Base-by-base conservation (phyloP, 371 early-diverging fungal genomes). In the Rhizopus sp. region DNA sequence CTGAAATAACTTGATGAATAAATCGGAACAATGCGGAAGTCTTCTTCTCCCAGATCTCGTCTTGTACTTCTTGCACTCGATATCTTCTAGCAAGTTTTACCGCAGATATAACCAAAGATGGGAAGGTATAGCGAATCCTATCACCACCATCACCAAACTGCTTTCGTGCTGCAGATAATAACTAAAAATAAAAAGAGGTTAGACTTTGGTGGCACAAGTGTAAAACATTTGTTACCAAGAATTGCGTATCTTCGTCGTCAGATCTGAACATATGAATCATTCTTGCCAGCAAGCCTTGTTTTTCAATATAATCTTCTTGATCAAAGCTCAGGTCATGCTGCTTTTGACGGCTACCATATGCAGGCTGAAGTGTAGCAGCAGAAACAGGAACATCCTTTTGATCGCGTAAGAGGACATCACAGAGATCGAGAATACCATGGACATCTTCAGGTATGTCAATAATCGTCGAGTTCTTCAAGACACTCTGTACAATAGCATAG, bases 101-200 rank as follows among this genome's bases (percentile, higher is more conserved):
- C 33, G 88, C 84, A 8, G 84, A 83, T 37, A 82, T 72, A 39
- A 91, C 78, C 16, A 97, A 70, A 6, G 96, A 82, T 6, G 96
- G 95, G 64, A 93, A 88, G 30, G 95, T 93, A 61, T 89, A 93
- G 46, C 86, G 81, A 52, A 94, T 86, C 37, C 94, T 85, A 55
- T 89, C 88, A 6, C 93, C 95, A 39, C 94, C 93, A 60, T 91
- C 88, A 1, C 83, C 82, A 49, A 96, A 84, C 57, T 91, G 88
- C 53, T 90, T 88, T 40, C 91, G 78, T 7, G 89, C 90, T 5
- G 89, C 80, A 9, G 87, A 83, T 45, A 95, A 72, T 30, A 94
- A 81, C 78, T 87, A 67, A 30, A 33, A 6, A 40, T 3, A 37
- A 17, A 33, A 13, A 41, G n/a, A 16, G 48, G 66, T 66, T 23